Base-by-base conservation (phyloP, 1,139 yeast genomes). In the Candida glucosophila region DNA sequence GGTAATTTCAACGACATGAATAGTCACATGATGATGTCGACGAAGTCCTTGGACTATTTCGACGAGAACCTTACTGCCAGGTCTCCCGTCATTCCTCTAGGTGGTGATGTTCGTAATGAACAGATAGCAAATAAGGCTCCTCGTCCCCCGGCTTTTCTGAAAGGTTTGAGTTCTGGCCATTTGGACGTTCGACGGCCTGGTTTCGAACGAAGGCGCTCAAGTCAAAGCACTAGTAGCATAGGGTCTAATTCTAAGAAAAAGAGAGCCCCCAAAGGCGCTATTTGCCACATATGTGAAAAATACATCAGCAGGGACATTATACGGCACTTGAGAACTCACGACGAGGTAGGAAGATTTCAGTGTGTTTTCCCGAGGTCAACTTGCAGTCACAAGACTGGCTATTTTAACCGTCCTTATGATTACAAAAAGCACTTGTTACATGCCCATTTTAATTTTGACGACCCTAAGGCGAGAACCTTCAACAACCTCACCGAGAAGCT, bases 401-500 rank as follows among this genome's bases (percentile, higher is more conserved):
- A 63, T 32, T 64, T 64, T 34, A 64, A 64, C 38, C 48, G 71
- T 22, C 71, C 71, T 2, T 64, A 64, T 36, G 71, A 64, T 40
- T 64, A 59, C 48, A 64, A 64, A 34, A 64, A 64, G 30, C 71
- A 64, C 36, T 44, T 64, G 26, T 48, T 64, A 20, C 68, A 63
- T 33, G 52, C 55, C 35, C 71, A 64, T 36, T 64, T 64, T 40
- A 47, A 43, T 28, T 64, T 64, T 31, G 69, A 64, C 34, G 65
- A 63, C 34, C 63, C 67, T 12, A 46, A 49, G 30, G 68, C 67
- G 8, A 60, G 57, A 32, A 40, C 58, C 3, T 63, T 65, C 2
- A 56, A 58, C 25, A 64, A 62, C 14, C 49, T 64, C 29, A 61
- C 67, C 1, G 69, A 62, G 28, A 64, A 63, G 34, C 40, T 63